Evolutionary conservation across 768 basidiomycete species (phyloP), one percentile per base, ranked within the genome.

Genomic region (Panus rudis): DNA sequence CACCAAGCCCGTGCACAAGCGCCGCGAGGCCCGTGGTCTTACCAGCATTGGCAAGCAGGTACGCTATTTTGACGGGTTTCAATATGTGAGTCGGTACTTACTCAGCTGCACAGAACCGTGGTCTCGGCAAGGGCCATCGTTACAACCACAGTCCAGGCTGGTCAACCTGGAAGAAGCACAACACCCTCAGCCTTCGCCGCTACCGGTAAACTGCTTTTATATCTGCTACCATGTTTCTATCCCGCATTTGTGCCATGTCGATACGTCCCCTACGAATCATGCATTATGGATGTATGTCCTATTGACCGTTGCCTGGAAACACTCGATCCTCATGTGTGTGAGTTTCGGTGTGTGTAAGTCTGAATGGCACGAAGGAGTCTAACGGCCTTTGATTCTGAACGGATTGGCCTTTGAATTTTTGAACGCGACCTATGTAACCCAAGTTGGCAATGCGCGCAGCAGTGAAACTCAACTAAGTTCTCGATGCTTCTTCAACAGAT

Each of bases 131-230:
- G 68, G 94, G 94, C 37, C 79, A 87, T 62, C 81, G 84, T 53
- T 71, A 91, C 88, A 96, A 97, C 72, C 90, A 97, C 64, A 80
- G 84, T 33, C 91, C 92, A 35, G 79, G 82, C 55, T 79, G 82
- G 51, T 84, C 91, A 8, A 91, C 87, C 69, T 98, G 92, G 92
- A 92, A 89, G 70, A 92, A 77, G 65, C 89, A 97, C 92, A 99
- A 97, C 79, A 96, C 93, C 13, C 86, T 90, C 77, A 84, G 81
- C 65, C 77, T 90, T 50, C 87, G 84, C 61, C 82, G 87, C 51
- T 90, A 90, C 77, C 82, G 87, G 67, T 90, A 59, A 76, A 47
- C 41, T 54, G 27, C 46, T 45, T 28, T 41, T 48, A 37, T 55
- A 46, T 53, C 43, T 56, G 43, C 45, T 39, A n/a, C n/a, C n/a